Evolutionary conservation across 2,329 filamentous ascomycete species (phyloP), one percentile per base, ranked within the genome.

Genomic region (Biscogniauxia sp.): DNA sequence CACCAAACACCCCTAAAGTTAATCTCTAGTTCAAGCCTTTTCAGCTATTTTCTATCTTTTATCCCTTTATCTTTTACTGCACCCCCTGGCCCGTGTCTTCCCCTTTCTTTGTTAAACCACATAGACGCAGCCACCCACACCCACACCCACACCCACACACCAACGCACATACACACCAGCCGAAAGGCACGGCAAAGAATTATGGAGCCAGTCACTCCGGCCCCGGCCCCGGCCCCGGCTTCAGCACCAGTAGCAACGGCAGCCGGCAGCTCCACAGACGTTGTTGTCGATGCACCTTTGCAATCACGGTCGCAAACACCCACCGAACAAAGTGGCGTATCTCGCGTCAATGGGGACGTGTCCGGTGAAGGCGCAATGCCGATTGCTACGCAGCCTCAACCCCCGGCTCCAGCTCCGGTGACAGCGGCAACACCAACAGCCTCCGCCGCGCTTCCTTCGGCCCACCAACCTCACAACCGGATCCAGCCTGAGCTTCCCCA

Each of bases 351-450:
- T 45, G 17, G 37, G 2, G 37, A 45, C n/a, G 37, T n/a, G 13
- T 2, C 11, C 2, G 17, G 5, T n/a, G 17, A 2, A n/a, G 7
- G 17, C 37, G 15, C 13, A n/a, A 5, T 11, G 17, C 37, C 37
- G 15, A 11, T n/a, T 45, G 37, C 37, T 5, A n/a, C 15, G 5
- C 37, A 45, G 17, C 7, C 37, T 15, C 37, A 15, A n/a, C 5
- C 37, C 4, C 37, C 5, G 13, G 37, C 59, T 55, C 20, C 64
- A 65, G 53, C 53, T 66, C 53, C 59, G 17, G 37, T n/a, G 37
- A 45, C 37, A 45, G 15, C 51, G 23, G 6, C 28, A 32, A 9
- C 28, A 32, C 2, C 58, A 58, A 15, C 60, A 56, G 28, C 55
- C 23, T 23, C 23, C 2, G 23, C 23, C 2, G 23, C 23, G 23